Percentiles rank a stretch among this genome's conserved stretches.
These are phyloP conservation scores for Emergomyces orientalis DNA, from an alignment of 2,329 filamentous ascomycete genomes.

Conservation along the genomic window DNA sequence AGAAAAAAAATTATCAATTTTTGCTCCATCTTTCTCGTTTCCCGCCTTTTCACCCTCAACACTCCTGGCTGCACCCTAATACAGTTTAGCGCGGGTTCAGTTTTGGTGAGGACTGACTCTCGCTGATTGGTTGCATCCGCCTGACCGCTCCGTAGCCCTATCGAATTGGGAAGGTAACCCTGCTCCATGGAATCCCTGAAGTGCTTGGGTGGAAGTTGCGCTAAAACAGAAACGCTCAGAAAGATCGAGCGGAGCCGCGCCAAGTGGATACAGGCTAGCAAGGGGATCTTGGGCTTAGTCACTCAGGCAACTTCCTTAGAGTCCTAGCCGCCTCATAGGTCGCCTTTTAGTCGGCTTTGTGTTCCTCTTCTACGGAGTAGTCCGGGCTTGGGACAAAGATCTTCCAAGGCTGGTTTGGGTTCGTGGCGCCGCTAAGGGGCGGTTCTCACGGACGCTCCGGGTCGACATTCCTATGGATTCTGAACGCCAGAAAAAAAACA, in stretches of 20 bases:
- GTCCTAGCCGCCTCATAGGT: too few relatives aligned
- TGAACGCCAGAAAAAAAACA: too few relatives aligned
- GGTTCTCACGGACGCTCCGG: not conserved
- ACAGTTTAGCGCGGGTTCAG: not conserved
- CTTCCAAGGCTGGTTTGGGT: not conserved
- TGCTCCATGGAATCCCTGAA: too few relatives aligned
- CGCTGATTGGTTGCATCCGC: not conserved
- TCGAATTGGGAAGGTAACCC: not conserved
- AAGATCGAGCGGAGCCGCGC: not conserved
- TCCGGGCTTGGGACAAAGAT: not conserved
- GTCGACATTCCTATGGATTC: not conserved
- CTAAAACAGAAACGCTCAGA: too few relatives aligned
- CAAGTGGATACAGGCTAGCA: not conserved
- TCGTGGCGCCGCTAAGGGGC: not conserved
- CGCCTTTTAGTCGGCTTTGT: too few relatives aligned
- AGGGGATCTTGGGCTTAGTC: too few relatives aligned
- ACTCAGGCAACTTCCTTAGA: too few relatives aligned
- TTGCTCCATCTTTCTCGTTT: not conserved
- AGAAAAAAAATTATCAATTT: too few relatives aligned
- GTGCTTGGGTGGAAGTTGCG: too few relatives aligned
- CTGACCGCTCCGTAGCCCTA: slow-evolving; percentile 2
- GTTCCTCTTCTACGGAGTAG: too few relatives aligned
- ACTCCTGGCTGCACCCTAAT: not conserved
- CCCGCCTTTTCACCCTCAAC: not conserved
- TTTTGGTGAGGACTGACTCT: not conserved